Evolutionary conservation across 129 eudicot genomes (phyloP).

Genomic region (Lactuca sativa): DNA sequence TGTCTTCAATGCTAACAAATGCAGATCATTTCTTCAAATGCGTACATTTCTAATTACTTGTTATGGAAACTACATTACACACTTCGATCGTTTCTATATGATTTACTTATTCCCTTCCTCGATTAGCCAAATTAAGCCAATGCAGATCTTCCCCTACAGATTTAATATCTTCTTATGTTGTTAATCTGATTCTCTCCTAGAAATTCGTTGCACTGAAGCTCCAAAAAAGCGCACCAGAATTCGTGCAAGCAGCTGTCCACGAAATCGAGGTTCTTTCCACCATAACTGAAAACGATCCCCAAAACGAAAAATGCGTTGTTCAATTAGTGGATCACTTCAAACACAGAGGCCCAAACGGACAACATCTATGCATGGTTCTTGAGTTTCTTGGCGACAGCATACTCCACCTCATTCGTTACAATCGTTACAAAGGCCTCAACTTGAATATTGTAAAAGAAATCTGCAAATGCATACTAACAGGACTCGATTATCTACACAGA

Average conservation of each 20-base stretch:
- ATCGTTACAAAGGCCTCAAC: constrained; percentile 87
- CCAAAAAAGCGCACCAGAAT: constrained; percentile 97
- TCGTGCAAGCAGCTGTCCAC: constrained; percentile 88
- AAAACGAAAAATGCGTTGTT: constrained; percentile 60
- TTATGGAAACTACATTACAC: background rate
- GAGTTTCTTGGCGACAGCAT: constrained; percentile 97
- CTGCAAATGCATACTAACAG: constrained; percentile 82
- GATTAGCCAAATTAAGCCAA: background rate
- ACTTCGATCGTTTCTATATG: background rate
- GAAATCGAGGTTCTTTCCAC: constrained; percentile 90
- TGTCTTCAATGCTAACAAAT: constrained; percentile 20
- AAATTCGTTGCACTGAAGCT: constrained; percentile 85
- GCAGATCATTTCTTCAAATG: constrained; percentile 25
- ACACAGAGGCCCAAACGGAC: constrained; percentile 96
- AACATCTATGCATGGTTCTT: constrained; percentile 94
- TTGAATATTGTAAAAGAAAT: constrained; percentile 75
- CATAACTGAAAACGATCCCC: constrained; percentile 69
- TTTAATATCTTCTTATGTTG: constrained; percentile 8
- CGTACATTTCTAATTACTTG: background rate
- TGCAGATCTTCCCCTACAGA: background rate
- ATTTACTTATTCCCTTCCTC: background rate
- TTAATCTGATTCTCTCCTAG: constrained; percentile 37
- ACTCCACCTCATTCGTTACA: constrained; percentile 65
- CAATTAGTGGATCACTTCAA: constrained; percentile 86
- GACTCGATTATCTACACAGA: constrained; percentile 83